Conservation (phyloP, 2,329 filamentous ascomycete genomes). For the Davidsoniella virescens region DNA sequence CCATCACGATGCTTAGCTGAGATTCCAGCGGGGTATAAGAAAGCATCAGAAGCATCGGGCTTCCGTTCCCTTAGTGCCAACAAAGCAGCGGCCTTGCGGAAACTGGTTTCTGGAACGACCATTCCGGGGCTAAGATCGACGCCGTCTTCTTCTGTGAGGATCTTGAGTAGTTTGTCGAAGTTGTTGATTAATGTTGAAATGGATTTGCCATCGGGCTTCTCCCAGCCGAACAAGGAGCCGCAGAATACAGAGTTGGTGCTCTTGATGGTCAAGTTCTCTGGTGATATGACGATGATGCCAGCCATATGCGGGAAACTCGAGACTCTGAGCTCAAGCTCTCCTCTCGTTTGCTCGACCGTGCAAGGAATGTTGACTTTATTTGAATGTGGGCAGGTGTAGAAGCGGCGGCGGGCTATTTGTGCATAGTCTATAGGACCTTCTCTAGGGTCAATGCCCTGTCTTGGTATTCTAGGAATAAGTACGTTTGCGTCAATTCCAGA, state of each 20-base stretch:
- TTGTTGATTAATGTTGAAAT: conserved; percentile 71
- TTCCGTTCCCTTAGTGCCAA: conserved; percentile 71
- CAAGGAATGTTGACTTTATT: conserved; percentile 71
- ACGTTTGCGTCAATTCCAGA: conserved; percentile 58
- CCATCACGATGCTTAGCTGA: conserved; percentile 80
- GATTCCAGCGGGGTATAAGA: conserved; percentile 70
- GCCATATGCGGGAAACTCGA: conserved; percentile 96
- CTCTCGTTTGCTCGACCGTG: conserved; percentile 57
- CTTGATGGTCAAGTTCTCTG: conserved; percentile 59
- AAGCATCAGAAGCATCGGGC: conserved; percentile 60
- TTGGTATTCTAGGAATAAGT: conserved; percentile 69
- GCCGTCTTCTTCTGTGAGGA: conserved; percentile 75
- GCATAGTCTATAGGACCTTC: conserved; percentile 65
- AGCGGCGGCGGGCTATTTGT: conserved; percentile 52
- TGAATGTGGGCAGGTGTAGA: conserved; percentile 71
- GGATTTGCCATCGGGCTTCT: conserved; percentile 62
- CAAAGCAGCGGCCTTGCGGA: conserved; percentile 73
- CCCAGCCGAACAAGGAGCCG: conserved; percentile 77
- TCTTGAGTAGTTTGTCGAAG: conserved; percentile 68
- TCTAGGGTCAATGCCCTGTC: conserved; percentile 52
- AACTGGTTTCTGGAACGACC: conserved; percentile 90
- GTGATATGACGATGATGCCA: conserved; percentile 85
- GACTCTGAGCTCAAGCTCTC: conserved; percentile 57
- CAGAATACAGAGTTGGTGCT: conserved; percentile 94
- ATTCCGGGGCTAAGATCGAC: conserved; percentile 79